Base-by-base conservation (phyloP, 352 stramenopile genomes). In the Phytophthora citricola region DNA sequence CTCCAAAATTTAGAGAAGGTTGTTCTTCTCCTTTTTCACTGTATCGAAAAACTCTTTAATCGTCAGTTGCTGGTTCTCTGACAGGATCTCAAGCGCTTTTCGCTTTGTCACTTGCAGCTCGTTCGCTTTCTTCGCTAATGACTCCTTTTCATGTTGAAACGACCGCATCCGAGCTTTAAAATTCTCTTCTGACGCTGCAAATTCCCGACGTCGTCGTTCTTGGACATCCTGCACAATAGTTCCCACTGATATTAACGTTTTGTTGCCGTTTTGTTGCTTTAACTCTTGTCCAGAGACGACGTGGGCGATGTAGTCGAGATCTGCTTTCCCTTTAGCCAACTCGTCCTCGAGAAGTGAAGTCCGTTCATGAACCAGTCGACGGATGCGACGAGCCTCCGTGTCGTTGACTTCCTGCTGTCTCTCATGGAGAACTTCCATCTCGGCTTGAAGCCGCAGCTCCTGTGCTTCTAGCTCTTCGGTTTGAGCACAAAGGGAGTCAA, bases 51-150 rank as follows among this genome's bases (percentile, higher is more conserved):
- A 89, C 0, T 51, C 70, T 44, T 81, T 72, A 49, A 90, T 78
- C 4, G 78, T 75, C 3, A 71, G 14, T 20, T 90, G 81, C 36
- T 90, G 81, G 54, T 87, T 86, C 6, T 72, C 71, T n/a, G 79
- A 83, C 20, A 90, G 66, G 8, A 89, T 79, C 44, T 90, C 63
- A 2, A 90, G 58, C 12, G 79, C 81, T 27, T 60, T 75, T 49
- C 88, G 76, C 49, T 84, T 85, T 1, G 59, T 74, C 11, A 59
- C 60, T 10, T 69, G 63, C 22, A 87, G 58, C 14, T 77, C 69
- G 5, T 79, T 71, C 8, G 66, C 54, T 43, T 81, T 71, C 24
- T 64, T 55, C 1, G 58, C 55, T 22, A 88, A 38, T 26, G 36
- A 41, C 2, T 85, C 63, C 24, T 76, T 75, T 43, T 90, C 79